Evolutionary conservation across 805 yeast genomes (phyloP).

Genomic region (Starmerella scarabaei): DNA sequence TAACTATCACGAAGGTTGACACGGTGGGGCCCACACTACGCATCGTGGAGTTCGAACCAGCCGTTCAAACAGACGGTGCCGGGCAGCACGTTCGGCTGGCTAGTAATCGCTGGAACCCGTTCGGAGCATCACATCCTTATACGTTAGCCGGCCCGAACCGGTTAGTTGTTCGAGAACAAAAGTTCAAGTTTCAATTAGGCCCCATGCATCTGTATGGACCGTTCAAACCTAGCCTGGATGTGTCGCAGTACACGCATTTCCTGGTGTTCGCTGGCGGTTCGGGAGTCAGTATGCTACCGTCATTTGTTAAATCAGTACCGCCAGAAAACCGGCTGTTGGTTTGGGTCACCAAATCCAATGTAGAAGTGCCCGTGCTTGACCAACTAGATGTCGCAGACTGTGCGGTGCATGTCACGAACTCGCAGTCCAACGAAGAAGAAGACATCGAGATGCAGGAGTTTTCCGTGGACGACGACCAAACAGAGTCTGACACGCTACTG

Average conservation of each 20-base stretch:
- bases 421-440: constrained; percentile 2
- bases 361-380: constrained; percentile 6
- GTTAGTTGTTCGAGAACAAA: constrained; percentile 29
- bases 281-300: constrained; percentile 19
- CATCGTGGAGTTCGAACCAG: constrained; percentile 33
- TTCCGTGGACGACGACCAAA: constrained; percentile 7
- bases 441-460: constrained; percentile 13
- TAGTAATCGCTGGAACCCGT: constrained; percentile 20
- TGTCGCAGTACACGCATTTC: constrained; percentile 5
- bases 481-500: not conserved
- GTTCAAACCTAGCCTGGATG: constrained; percentile 22
- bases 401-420: constrained; percentile 17
- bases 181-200: constrained; percentile 23
- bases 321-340: not conserved
- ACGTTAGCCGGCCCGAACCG: constrained; percentile 36
- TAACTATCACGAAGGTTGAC: constrained; percentile 20
- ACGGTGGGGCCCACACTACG: constrained; percentile 34
- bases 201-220: constrained; percentile 32
- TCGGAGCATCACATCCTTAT: constrained; percentile 34
- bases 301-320: constrained; percentile 1
- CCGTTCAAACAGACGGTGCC: constrained; percentile 27
- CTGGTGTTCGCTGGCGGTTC: constrained; percentile 22
- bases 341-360: constrained; percentile 12
- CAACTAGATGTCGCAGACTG: constrained; percentile 12
- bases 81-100: constrained; percentile 37